A percentile compares a stretch with the other conserved stretches of the same genome.
Evolutionary conservation across 495 filamentous ascomycete species (phyloP).

Genomic region (Penicillium lagena): DNA sequence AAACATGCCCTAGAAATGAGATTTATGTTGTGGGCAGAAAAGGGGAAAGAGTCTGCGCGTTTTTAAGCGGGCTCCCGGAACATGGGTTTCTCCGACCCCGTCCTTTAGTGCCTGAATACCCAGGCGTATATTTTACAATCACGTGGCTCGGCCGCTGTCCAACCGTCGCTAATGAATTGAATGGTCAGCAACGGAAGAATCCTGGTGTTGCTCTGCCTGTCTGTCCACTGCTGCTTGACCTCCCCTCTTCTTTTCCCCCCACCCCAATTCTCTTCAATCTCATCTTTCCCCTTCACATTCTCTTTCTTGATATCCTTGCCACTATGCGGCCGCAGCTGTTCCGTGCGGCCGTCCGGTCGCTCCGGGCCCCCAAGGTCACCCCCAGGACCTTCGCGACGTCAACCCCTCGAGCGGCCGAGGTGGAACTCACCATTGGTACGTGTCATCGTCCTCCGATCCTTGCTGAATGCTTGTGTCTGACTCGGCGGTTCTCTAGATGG

Average conservation of each 20-base stretch:
- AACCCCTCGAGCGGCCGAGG: slow-evolving; percentile 68
- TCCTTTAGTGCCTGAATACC: no score
- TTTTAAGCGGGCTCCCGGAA: slow-evolving; percentile 10
- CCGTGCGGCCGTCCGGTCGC: slow-evolving; percentile 77
- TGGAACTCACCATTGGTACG: slow-evolving; percentile 91
- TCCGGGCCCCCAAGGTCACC: slow-evolving; percentile 55
- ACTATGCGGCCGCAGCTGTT: slow-evolving; percentile 85
- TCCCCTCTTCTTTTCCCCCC: slow-evolving; percentile 1
- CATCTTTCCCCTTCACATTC: slow-evolving; percentile 30
- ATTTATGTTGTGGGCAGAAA: slow-evolving; percentile 43
- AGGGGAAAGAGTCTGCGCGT: slow-evolving; percentile 7
- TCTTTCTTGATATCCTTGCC: slow-evolving; percentile 29
- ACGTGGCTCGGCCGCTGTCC: no score
- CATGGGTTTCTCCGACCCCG: slow-evolving; percentile 14
- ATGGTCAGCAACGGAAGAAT: slow-evolving; percentile 29
- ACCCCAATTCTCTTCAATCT: slow-evolving; percentile 13
- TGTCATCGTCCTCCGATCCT: slow-evolving; percentile 21
- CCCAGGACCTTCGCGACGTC: slow-evolving; percentile 72
- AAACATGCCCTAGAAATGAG: slow-evolving; percentile 62
- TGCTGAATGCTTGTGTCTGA: neutral
- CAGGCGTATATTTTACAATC: no score
- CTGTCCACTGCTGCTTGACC: no score
- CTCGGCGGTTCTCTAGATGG: slow-evolving; percentile 55
- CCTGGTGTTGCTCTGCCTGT: neutral
- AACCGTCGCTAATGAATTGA: slow-evolving; percentile 12